Evolutionary conservation across 345 rosid genomes (phyloP).

Genomic region (Fremontodendron californicum): DNA sequence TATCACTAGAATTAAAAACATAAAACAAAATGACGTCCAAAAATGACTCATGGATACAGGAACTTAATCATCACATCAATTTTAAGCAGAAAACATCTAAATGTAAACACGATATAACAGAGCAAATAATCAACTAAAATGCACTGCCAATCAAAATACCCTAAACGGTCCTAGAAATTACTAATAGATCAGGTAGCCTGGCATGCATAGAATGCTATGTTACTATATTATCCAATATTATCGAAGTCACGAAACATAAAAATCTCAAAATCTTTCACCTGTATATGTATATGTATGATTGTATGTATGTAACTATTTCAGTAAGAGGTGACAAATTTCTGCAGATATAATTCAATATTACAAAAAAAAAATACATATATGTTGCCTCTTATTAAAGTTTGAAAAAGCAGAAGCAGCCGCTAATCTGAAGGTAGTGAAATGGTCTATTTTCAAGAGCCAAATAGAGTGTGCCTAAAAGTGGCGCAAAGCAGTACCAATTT

Average conservation of each 20-base stretch:
- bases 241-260: neutral
- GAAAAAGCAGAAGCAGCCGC: neutral
- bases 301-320: neutral
- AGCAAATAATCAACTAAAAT: neutral
- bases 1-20: neutral
- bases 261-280: neutral
- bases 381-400: neutral
- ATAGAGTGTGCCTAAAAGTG: neutral
- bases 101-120: neutral
- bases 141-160: neutral
- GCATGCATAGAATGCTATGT: neutral
- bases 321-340: neutral
- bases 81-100: neutral
- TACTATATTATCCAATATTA: neutral
- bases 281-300: neutral
- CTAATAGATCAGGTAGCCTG: neutral
- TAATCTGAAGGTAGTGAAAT: neutral
- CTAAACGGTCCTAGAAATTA: neutral
- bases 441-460: neutral
- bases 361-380: neutral
- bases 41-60: neutral
- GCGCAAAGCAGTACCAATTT: neutral
- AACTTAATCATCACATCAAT: neutral
- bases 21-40: neutral
- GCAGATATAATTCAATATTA: neutral